A percentile compares a stretch with the other conserved stretches of the same genome.
phyloP scores from a whole-genome alignment of 768 basidiomycete genomes.

The Phaffia australis region DNA sequence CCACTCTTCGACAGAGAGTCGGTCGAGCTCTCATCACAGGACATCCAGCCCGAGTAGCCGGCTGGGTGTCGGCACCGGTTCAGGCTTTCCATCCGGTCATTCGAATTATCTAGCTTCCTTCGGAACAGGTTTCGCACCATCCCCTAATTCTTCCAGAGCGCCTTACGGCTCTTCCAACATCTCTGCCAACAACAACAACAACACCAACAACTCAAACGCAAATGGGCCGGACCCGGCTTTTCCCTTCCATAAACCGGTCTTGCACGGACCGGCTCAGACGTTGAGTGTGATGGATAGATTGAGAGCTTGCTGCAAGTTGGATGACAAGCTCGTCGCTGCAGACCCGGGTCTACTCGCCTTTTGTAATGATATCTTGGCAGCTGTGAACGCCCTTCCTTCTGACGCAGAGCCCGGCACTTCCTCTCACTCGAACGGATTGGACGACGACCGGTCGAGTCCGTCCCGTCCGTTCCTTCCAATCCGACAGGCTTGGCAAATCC shows the following conservation, averaged over 20 bases:
- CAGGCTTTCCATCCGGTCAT: no score
- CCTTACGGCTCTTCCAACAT: no score
- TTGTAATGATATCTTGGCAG: constrained; percentile 18
- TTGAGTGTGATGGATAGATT: constrained; percentile 22
- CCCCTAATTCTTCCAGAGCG: no score
- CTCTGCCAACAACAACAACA: not conserved
- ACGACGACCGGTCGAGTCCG: constrained; percentile 7
- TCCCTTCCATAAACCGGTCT: constrained; percentile 11
- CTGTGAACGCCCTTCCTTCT: constrained; percentile 15
- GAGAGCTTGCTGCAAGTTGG: constrained; percentile 22
- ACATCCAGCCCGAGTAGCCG: no score
- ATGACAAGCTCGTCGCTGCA: constrained; percentile 18
- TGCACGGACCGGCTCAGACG: constrained; percentile 17
- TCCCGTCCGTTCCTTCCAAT: constrained; percentile 8
- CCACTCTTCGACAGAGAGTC: no score
- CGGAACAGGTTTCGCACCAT: no score
- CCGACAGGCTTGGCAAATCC: constrained; percentile 17
- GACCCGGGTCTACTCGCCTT: constrained; percentile 26
- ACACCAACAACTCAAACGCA: constrained; percentile 1
- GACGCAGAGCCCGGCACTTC: constrained; percentile 9
- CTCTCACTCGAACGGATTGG: constrained; percentile 7
- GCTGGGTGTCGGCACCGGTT: no score
- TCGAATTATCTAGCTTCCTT: no score
- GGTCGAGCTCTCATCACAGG: no score
- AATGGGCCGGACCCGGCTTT: constrained; percentile 5